Conservation (phyloP, 805 yeast species). For the Wickerhamiella domercqiae region DNA sequence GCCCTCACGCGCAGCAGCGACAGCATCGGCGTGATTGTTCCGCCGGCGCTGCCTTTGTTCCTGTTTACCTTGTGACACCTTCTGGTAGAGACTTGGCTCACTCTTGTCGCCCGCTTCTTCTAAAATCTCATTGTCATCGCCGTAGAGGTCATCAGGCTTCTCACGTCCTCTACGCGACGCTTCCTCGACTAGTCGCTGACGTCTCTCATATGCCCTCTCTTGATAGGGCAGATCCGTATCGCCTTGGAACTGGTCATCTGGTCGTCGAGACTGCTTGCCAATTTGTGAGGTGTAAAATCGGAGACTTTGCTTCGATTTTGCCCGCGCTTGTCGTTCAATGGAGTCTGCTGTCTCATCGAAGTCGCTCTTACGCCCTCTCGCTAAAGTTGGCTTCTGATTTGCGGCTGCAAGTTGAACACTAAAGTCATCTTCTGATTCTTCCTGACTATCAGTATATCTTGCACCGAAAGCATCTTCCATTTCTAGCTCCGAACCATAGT, state of each 20-base stretch:
- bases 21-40: conserved; percentile 54
- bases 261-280: conserved; percentile 43
- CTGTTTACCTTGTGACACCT: conserved; percentile 41
- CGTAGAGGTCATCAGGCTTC: conserved; percentile 37
- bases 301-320: conserved; percentile 71
- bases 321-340: conserved; percentile 38
- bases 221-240: conserved; percentile 85
- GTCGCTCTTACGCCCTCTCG: conserved; percentile 28
- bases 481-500: not conserved
- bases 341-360: conserved; percentile 62
- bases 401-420: conserved; percentile 8
- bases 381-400: not conserved
- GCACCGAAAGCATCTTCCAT: conserved; percentile 1
- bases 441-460: conserved; percentile 10
- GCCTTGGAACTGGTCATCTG: conserved; percentile 33
- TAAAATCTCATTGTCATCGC: conserved; percentile 13
- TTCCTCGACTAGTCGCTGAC: conserved; percentile 71
- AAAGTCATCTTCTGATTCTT: conserved; percentile 18
- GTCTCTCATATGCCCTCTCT: conserved; percentile 81
- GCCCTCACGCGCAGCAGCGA: conserved; percentile 71
- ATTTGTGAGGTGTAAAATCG: conserved; percentile 95
- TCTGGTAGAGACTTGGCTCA: conserved; percentile 29
- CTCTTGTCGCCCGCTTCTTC: conserved; percentile 18
- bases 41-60: conserved; percentile 33
- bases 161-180: conserved; percentile 72